A percentile compares a stretch with the other conserved stretches of the same genome.
Evolutionary conservation across 345 rosid species (phyloP).

Genomic region (Eutrema japonicum): DNA sequence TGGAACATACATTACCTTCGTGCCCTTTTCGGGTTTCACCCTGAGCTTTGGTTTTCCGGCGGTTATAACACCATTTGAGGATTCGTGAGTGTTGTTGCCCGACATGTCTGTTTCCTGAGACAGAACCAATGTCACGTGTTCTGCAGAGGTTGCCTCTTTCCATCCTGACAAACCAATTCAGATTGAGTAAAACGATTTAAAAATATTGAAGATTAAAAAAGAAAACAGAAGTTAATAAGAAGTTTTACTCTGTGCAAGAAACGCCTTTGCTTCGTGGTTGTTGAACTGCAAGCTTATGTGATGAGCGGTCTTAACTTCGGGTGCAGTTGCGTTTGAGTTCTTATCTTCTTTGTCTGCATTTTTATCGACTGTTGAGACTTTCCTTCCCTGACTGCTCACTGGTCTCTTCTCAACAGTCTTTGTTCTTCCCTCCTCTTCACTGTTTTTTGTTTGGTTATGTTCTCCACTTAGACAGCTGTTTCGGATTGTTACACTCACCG

Average conservation of each 20-base stretch:
- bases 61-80: slow-evolving; percentile 18
- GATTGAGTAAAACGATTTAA: not conserved
- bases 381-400: slow-evolving; percentile 47
- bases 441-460: slow-evolving; percentile 45
- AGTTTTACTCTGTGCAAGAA: slow-evolving; percentile 77
- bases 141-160: slow-evolving; percentile 71
- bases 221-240: not conserved
- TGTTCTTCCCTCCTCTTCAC: slow-evolving; percentile 48
- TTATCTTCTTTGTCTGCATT: slow-evolving; percentile 35
- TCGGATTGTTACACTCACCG: slow-evolving; percentile 71
- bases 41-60: slow-evolving; percentile 50
- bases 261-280: slow-evolving; percentile 63
- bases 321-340: slow-evolving; percentile 1
- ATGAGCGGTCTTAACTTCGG: slow-evolving; percentile 24
- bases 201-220: not conserved
- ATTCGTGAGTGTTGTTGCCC: slow-evolving; percentile 42
- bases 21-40: slow-evolving; percentile 62
- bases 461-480: slow-evolving; percentile 47
- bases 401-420: slow-evolving; percentile 49
- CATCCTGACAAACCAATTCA: slow-evolving; percentile 61
- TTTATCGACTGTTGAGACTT: slow-evolving; percentile 27
- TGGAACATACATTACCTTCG: slow-evolving; percentile 79
- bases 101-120: slow-evolving; percentile 49
- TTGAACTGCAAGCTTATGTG: slow-evolving; percentile 54
- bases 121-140: slow-evolving; percentile 72